Percentiles rank a stretch among this genome's conserved stretches.
Conservation (phyloP, 805 yeast genomes). For the Candida anglica region DNA sequence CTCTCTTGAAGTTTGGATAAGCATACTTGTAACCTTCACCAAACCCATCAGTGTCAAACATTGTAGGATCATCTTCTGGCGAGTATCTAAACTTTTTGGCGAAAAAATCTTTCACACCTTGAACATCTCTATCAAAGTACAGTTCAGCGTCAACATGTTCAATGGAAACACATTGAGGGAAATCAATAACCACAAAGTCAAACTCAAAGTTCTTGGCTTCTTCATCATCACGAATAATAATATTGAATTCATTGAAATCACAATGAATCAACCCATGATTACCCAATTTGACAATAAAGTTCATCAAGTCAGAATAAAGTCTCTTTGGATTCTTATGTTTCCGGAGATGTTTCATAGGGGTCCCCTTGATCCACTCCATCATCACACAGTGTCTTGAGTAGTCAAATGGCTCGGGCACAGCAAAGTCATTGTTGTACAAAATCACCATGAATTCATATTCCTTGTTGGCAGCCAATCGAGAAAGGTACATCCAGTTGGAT, state of each 20-base stretch:
- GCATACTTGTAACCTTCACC: constrained; percentile 77
- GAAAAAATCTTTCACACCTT: constrained; percentile 83
- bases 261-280: constrained; percentile 92
- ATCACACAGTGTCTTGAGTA: constrained; percentile 86
- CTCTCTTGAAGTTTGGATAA: constrained; percentile 77
- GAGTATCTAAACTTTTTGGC: constrained; percentile 69
- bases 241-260: constrained; percentile 96
- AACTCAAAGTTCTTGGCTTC: constrained; percentile 45
- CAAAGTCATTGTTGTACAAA: constrained; percentile 68
- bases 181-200: constrained; percentile 90
- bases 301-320: constrained; percentile 83
- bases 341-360: constrained; percentile 79
- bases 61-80: constrained; percentile 63
- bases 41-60: constrained; percentile 74
- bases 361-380: constrained; percentile 90
- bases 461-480: constrained; percentile 85
- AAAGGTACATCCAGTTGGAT: constrained; percentile 88
- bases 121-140: constrained; percentile 90
- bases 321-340: constrained; percentile 66
- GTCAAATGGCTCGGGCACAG: constrained; percentile 87
- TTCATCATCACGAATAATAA: constrained; percentile 70
- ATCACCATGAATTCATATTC: constrained; percentile 87
- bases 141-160: constrained; percentile 85
- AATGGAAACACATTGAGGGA: constrained; percentile 95
- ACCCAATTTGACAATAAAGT: constrained; percentile 77